Base-by-base conservation (phyloP, 2,329 filamentous ascomycete genomes). In the Harringtonia aguacate region DNA sequence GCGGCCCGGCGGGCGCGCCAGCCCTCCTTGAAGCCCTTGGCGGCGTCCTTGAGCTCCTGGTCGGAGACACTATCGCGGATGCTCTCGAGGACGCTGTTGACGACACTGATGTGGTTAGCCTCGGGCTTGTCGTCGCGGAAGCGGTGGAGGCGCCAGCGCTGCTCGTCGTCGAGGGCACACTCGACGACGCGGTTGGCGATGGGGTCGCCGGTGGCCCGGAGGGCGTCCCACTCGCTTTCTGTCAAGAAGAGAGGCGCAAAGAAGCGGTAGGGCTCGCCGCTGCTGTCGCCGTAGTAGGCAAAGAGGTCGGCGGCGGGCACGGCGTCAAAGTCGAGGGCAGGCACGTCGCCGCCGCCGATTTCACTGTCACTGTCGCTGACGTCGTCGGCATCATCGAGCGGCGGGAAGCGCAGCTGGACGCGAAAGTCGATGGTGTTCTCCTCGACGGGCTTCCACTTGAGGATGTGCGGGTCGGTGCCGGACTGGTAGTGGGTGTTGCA, bases 361-460 rank as follows among this genome's bases (percentile, higher is more conserved):
- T 77, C 64, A 14, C 77, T 73, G 55, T 82, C 76, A 1, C 82
- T 81, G 48, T 86, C 75, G 18, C 82, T 29, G 33, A 87, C 95
- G 62, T 95, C 88, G 36, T 73, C 58, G 53, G 79, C 70, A 34
- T 78, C 70, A 0, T 70, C 73, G n/a, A 83, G 42, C 4, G 24
- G 36, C n/a, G n/a, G 44, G 38, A 95, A 97, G 13, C 75, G 70
- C 36, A 98, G 73, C 41, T 76, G 77, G 54, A 97, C 73, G 35
- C 84, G 77, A 61, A 95, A 95, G 61, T 98, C 92, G 53, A 98
- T 79, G 0, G 88, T 94, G 66, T 98, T 98, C 61, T 98, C 92
- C 52, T 86, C 73, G 4, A 87, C 86, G 0, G 90, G 88, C 65
- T 98, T 98, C 92, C 92, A 98, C 63, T 98, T 98, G 33, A 98